These are phyloP conservation scores for Coniochaeta prunicola DNA, from an alignment of 2,329 filamentous ascomycete genomes.

Conservation along the genomic window DNA sequence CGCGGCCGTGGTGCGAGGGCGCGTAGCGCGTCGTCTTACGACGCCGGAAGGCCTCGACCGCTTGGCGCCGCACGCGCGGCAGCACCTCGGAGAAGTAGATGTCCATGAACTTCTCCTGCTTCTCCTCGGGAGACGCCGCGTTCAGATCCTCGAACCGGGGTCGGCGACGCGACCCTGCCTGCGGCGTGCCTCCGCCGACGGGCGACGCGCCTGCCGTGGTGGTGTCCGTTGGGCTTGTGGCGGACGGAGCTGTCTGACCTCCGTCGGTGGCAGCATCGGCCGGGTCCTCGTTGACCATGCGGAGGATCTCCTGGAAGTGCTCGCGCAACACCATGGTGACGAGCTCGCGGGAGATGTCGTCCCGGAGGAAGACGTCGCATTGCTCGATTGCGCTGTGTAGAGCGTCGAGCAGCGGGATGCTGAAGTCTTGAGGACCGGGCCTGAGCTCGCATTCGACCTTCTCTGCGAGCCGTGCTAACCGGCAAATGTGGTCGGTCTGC, in stretches of 20 bases:
- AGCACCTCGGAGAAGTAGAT: conserved; percentile 43
- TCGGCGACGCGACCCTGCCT: background rate
- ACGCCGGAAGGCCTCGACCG: conserved; percentile 18
- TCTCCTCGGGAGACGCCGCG: conserved; percentile 37
- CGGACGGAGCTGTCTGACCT: conserved; percentile 2
- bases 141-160: conserved; percentile 37
- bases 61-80: conserved; percentile 27
- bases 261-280: background rate
- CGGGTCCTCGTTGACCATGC: conserved; percentile 31
- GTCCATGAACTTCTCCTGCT: conserved; percentile 42
- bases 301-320: conserved; percentile 41
- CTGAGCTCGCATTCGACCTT: conserved; percentile 2
- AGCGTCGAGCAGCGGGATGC: conserved; percentile 26
- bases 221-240: background rate
- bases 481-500: conserved; percentile 1
- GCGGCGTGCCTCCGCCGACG: background rate
- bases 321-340: conserved; percentile 39
- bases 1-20: conserved; percentile 11
- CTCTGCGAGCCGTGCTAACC: conserved; percentile 15
- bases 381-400: conserved; percentile 33
- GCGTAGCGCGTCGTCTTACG: conserved; percentile 15
- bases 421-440: conserved; percentile 15
- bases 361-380: conserved; percentile 35
- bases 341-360: conserved; percentile 22
- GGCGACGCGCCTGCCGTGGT: background rate